Evolutionary conservation across 805 yeast genomes (phyloP).

Genomic region (Pichia ethanolica): DNA sequence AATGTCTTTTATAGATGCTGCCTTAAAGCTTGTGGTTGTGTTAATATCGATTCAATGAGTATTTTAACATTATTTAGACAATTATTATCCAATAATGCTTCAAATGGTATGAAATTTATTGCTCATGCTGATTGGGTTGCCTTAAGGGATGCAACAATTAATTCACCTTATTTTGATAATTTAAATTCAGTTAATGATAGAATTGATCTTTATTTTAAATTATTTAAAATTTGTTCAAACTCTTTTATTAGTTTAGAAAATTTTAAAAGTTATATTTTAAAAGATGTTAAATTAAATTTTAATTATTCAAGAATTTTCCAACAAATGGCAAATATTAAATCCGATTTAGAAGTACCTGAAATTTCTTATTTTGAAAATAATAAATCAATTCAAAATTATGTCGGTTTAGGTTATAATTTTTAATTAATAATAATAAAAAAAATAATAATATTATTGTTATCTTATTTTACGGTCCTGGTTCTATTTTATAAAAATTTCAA

Average conservation of each 20-base stretch:
- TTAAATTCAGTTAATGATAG: slow-evolving; percentile 34
- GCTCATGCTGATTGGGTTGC: slow-evolving; percentile 86
- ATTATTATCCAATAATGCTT: slow-evolving; percentile 37
- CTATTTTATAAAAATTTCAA: too few relatives aligned
- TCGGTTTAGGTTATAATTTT: slow-evolving; percentile 20
- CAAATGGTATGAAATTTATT: slow-evolving; percentile 49
- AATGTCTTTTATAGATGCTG: slow-evolving; percentile 66
- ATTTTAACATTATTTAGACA: slow-evolving; percentile 36
- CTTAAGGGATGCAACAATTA: slow-evolving; percentile 65
- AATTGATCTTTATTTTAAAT: slow-evolving; percentile 44
- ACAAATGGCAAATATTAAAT: slow-evolving; percentile 31
- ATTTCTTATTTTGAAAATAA: slow-evolving; percentile 29
- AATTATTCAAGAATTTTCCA: slow-evolving; percentile 32
- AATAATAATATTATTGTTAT: neutral
- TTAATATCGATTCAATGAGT: slow-evolving; percentile 45
- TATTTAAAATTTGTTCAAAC: slow-evolving; percentile 44
- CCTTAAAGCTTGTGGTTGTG: slow-evolving; percentile 64
- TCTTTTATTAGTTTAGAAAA: slow-evolving; percentile 42
- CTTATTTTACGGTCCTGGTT: neutral
- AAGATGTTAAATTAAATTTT: slow-evolving; percentile 37
- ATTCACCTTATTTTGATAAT: slow-evolving; percentile 30
- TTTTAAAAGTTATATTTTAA: slow-evolving; percentile 37
- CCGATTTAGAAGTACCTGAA: slow-evolving; percentile 36
- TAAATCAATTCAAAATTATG: slow-evolving; percentile 24
- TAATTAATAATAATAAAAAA: neutral